Evolutionary conservation across 768 basidiomycete genomes (phyloP), one percentile per base, ranked within the genome.

Genomic region (Collybia nuda): DNA sequence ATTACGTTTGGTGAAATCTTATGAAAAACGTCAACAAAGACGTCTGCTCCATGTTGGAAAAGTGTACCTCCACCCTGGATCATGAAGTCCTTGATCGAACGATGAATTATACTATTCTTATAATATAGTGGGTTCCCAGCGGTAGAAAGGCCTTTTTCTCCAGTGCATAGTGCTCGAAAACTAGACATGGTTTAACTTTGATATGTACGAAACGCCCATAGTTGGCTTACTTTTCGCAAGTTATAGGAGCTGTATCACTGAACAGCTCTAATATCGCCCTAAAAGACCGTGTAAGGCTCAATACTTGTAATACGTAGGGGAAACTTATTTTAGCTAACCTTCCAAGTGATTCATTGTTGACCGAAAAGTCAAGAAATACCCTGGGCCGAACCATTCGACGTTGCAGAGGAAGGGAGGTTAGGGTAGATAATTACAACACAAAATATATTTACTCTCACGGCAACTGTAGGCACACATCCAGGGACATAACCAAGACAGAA

Each of bases 91-190:
- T 80, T 70, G 55, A 95, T 93, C 28, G 87, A 85, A 22, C 93
- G 76, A 61, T 94, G 93, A 11, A 92, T 76, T 37, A 83, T 82
- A 56, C 78, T 80, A 59, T 83, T 82, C 69, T 90, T 93, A 79
- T 92, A 94, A 70, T 86, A 88, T 4, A 95, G 74, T 5, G 90
- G 86, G 8, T 82, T 67, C n/a, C 85, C 78, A 1, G 81, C 77
- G 18, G 76, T 65, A 0, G 89, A 90, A 6, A 86, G 58, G 4
- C 93, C 93, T 60, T 82, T 84, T 65, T 93, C 89, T 7, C 93
- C 93, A 1, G 92, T 95, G 64, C 89, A 92, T 46, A 96, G 71
- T 2, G 85, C 82, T 39, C 93, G 82, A 65, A 95, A 95, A 69
- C 92, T 95, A 32, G 32, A 39, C 19, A n/a, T 21, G 43, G 46